These are phyloP conservation scores for Dactylonectria macrodidyma DNA, from an alignment of 2,329 filamentous ascomycete genomes.

Conservation along the genomic window DNA sequence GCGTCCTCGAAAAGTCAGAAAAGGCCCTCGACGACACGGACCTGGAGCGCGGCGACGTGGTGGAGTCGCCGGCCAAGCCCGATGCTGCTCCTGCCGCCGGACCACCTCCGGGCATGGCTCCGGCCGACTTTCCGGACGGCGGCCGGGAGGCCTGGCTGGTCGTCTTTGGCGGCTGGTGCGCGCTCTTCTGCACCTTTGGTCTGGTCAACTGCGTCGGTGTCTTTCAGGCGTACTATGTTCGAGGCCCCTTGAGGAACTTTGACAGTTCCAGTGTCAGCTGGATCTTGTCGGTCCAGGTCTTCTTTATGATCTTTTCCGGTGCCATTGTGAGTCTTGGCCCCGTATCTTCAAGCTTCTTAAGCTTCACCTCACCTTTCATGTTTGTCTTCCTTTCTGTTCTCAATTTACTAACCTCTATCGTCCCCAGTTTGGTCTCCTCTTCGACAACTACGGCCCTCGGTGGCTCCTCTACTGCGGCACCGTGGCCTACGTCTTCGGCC, in stretches of 20 bases:
- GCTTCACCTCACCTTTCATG: no score
- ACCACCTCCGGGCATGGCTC: constrained; percentile 55
- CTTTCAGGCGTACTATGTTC: constrained; percentile 73
- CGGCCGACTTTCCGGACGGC: constrained; percentile 72
- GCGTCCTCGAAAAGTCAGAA: constrained; percentile 46
- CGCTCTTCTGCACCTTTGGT: constrained; percentile 62
- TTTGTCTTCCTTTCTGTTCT: neutral
- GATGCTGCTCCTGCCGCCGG: constrained; percentile 31
- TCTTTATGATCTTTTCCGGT: constrained; percentile 65
- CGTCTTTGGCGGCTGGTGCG: constrained; percentile 63
- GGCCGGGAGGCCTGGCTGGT: constrained; percentile 71
- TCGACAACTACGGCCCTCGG: constrained; percentile 75
- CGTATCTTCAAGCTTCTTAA: constrained; percentile 26
- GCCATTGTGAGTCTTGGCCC: constrained; percentile 55
- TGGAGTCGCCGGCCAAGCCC: constrained; percentile 14
- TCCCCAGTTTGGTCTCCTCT: constrained; percentile 69
- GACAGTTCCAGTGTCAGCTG: constrained; percentile 69
- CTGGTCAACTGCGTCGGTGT: constrained; percentile 65
- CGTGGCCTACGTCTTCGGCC: constrained; percentile 71
- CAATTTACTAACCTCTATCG: constrained; percentile 6
- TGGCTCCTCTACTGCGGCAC: constrained; percentile 69
- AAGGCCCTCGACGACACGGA: constrained; percentile 50
- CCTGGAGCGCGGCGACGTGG: constrained; percentile 36
- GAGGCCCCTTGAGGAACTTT: constrained; percentile 62
- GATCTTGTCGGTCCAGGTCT: constrained; percentile 71